A percentile compares a stretch with the other conserved stretches of the same genome.
Conservation (phyloP, 352 stramenopile species). For the Globisporangium splendens region DNA sequence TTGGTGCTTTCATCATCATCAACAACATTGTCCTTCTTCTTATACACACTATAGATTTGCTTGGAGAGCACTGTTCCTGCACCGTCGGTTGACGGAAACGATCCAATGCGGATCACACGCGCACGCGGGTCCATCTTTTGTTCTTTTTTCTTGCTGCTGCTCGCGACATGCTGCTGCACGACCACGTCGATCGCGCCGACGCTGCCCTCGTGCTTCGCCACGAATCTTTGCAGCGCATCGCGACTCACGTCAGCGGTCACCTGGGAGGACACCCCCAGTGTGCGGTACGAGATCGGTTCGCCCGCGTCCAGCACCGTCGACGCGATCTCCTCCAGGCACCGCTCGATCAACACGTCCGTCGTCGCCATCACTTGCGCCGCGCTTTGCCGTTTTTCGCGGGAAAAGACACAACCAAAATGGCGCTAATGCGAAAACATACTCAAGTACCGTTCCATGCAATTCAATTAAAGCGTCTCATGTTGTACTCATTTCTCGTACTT, state of each 20-base stretch:
- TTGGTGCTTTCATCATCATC: constrained; percentile 10
- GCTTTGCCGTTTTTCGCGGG: constrained; percentile 5
- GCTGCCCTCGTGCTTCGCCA: constrained; percentile 21
- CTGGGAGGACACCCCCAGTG: constrained; percentile 34
- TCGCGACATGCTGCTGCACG: constrained; percentile 23
- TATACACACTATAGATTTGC: constrained; percentile 60
- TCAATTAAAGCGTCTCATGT: not conserved
- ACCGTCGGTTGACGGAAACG: constrained; percentile 1
- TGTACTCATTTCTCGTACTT: not conserved
- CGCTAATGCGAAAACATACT: not conserved
- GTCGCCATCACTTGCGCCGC: not conserved
- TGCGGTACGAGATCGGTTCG: constrained; percentile 54
- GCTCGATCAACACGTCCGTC: constrained; percentile 18
- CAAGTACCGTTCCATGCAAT: constrained; percentile 2
- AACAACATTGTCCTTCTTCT: constrained; percentile 12
- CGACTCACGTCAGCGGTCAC: constrained; percentile 20
- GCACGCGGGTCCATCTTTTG: constrained; percentile 33
- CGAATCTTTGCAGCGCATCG: constrained; percentile 40
- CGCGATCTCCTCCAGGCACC: constrained; percentile 54
- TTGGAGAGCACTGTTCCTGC: constrained; percentile 21
- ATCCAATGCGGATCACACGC: constrained; percentile 35
- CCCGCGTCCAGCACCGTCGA: constrained; percentile 49
- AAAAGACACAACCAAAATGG: constrained; percentile 5
- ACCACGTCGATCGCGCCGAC: constrained; percentile 42
- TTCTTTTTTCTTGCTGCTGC: not conserved